These are phyloP conservation scores for Cucurbita maxima DNA, from an alignment of 306 rosid species.

Conservation along the genomic window DNA sequence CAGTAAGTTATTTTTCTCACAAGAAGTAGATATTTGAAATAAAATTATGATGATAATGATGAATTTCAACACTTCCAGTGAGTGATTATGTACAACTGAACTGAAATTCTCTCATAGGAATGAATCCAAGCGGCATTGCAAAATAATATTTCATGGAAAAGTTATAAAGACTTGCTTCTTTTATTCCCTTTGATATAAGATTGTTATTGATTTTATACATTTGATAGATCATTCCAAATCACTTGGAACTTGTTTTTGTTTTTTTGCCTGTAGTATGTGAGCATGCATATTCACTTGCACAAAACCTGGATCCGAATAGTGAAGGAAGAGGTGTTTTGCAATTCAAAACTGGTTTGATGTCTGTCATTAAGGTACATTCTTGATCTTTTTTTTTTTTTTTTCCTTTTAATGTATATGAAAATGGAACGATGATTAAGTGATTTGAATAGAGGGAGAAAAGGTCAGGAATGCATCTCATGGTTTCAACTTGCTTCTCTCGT, in stretches of 20 bases:
- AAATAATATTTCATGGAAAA: not conserved
- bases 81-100: not conserved
- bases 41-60: not conserved
- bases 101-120: not conserved
- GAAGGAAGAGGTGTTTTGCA: constrained; percentile 97
- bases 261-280: constrained; percentile 62
- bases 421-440: not conserved
- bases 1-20: not conserved
- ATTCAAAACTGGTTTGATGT: constrained; percentile 93
- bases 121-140: not conserved
- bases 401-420: not conserved
- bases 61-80: not conserved
- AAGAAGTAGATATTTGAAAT: not conserved
- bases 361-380: constrained; percentile 73
- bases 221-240: not conserved
- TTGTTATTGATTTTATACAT: not conserved
- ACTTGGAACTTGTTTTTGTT: not conserved
- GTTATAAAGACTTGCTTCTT: not conserved
- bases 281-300: constrained; percentile 88
- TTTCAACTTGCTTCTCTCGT: not conserved
- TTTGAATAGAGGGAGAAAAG: not conserved
- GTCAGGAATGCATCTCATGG: not conserved
- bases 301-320: constrained; percentile 83
- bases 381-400: not conserved
- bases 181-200: not conserved